Evolutionary conservation across 768 basidiomycete species (phyloP), one percentile per base, ranked within the genome.

Genomic region (Tricholoma terreum): DNA sequence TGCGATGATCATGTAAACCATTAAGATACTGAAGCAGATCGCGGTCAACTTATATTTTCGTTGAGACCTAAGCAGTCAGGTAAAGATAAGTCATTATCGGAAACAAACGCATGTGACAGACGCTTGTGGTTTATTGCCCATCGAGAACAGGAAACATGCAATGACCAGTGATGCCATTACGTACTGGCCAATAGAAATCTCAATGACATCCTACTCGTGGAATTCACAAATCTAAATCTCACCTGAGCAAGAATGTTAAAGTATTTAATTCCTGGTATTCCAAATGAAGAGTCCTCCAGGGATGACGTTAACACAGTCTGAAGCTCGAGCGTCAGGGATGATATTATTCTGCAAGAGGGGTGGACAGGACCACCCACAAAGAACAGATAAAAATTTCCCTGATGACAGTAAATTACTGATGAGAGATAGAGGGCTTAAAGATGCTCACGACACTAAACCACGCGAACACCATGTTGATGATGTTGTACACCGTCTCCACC

Each of bases 371-470:
- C 35, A 73, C 88, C 73, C 66, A 94, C 94, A 69, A 96, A 98
- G 74, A 95, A 96, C 30, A 96, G 72, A 70, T 92, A 98, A 70
- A 92, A 94, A 66, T 96, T 98, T n/a, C 92, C 95, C 86, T 94
- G 57, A 0, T 31, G 6, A 33, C 27, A 24, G 50, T 34, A 27
- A 11, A 58, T 19, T 35, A 24, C 15, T 42, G 27, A 8, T 31
- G 42, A 11, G 19, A 22, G 30, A 9, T 30, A 6, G 8, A 54
- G 24, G 40, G 7, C 9, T 3, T 3, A 38, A 40, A 24, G 11
- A 10, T 24, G 77, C 89, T 78, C 67, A 91, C 91, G 55, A 96
- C 82, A 54, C 84, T 87, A 68, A 98, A 97, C 97, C 97, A 99
- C 11, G 93, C 81, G 67, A 97, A 96, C 56, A 91, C 73, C 60